Base-by-base conservation (phyloP, 495 filamentous ascomycete species). In the Penicillium dipodomyicola region DNA sequence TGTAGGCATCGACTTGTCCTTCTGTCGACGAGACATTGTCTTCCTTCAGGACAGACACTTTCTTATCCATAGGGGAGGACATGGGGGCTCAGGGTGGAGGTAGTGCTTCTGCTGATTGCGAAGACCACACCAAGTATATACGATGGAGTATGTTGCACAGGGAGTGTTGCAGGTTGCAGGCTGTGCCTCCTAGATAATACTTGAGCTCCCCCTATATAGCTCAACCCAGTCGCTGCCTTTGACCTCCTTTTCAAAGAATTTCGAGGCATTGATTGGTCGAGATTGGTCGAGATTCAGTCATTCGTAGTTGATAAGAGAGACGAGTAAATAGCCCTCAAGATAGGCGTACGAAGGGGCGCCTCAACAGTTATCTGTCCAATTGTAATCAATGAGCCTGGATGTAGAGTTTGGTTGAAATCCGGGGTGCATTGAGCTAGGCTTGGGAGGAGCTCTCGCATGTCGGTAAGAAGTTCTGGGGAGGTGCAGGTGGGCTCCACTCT, bases 11-110 rank as follows among this genome's bases (percentile, higher is more conserved):
- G 55, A 73, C 10, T 48, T 73, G 66, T 11, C 70, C 70, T 61
- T 73, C 70, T 33, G 64, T 64, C n/a, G 63, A 59, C 0, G 68
- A 73, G 23, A 65, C 48, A 52, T 67, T 64, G 54, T 70, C 68
- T 14, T 65, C 65, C 19, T 30, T 50, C 0, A 45, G 30, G 20
- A 43, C 46, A 17, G 57, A 60, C 6, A 45, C 33, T 49, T 68
- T 68, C 47, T 68, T 68, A 17, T 69, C 66, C 61, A 68, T 62
- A 30, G 49, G 47, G 20, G 39, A 32, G 33, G 30, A 41, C 32
- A 52, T 49, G 29, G 37, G 23, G 22, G 22, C 0, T 23, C 32
- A 25, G 23, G 23, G 23, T 25, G 9, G 15, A 8, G 44, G 22
- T 29, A 17, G 5, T 30, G 15, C 33, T 37, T 40, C 11, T 32